These are phyloP conservation scores for Backusella luteola DNA, from an alignment of 192 early-diverging fungal species.

Conservation along the genomic window DNA sequence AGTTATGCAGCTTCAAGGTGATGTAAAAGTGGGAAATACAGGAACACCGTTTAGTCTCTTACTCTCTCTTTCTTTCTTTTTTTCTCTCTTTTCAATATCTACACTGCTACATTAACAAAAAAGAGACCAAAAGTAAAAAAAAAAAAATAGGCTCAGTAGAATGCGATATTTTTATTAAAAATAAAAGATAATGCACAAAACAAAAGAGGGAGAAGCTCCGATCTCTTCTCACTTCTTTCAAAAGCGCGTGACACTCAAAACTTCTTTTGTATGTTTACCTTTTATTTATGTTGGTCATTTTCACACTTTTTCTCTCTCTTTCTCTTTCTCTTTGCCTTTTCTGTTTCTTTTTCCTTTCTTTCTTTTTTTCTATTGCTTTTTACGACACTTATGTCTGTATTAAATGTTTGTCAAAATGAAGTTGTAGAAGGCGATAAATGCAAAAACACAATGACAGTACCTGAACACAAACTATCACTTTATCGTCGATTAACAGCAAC, in stretches of 20 bases:
- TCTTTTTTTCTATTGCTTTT: neutral
- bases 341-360: neutral
- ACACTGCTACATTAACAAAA: neutral
- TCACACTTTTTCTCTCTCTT: neutral
- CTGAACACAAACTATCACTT: conserved; percentile 1
- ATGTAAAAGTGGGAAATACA: neutral
- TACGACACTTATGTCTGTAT: neutral
- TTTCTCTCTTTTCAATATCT: neutral
- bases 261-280: neutral
- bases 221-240: neutral
- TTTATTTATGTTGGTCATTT: conserved; percentile 6
- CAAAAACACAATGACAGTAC: neutral
- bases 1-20: neutral
- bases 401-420: conserved; percentile 12
- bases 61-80: neutral
- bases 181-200: neutral
- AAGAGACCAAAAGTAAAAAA: neutral
- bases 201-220: neutral
- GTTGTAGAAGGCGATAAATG: neutral
- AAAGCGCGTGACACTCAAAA: conserved; percentile 2
- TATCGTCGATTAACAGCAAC: conserved; percentile 9
- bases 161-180: neutral
- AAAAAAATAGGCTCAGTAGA: neutral
- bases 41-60: neutral
- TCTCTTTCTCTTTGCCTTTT: neutral